Conservation (phyloP, 768 basidiomycete genomes). For the Leccinum incarnatum region DNA sequence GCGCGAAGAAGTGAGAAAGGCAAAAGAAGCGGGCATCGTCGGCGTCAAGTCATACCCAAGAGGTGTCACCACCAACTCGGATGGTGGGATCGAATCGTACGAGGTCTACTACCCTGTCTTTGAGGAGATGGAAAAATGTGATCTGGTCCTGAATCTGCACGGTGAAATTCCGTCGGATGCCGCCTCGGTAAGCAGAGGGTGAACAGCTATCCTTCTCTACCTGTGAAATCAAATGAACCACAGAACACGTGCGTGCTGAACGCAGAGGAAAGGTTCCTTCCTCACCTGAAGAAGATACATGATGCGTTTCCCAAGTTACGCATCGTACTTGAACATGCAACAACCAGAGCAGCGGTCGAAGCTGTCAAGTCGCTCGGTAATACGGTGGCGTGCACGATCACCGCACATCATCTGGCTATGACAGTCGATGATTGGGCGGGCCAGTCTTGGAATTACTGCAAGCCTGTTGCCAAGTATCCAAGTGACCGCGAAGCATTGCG, state of each 20-base stretch:
- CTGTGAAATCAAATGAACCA: not conserved
- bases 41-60: conserved; percentile 96
- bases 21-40: conserved; percentile 77
- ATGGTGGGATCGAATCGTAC: conserved; percentile 95
- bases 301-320: conserved; percentile 81
- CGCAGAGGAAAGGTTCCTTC: conserved; percentile 86
- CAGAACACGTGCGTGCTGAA: conserved; percentile 92
- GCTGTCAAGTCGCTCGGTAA: conserved; percentile 72
- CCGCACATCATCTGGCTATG: conserved; percentile 90
- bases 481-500: conserved; percentile 83
- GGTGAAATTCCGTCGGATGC: conserved; percentile 95
- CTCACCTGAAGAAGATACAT: conserved; percentile 82
- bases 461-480: conserved; percentile 96
- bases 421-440: conserved; percentile 98
- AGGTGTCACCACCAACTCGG: conserved; percentile 97
- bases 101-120: conserved; percentile 92
- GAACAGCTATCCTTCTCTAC: not conserved
- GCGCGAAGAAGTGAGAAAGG: conserved; percentile 86
- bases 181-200: conserved; percentile 39
- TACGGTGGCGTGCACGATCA: conserved; percentile 95
- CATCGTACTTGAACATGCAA: conserved; percentile 97
- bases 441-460: conserved; percentile 94
- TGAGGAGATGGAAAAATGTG: conserved; percentile 88
- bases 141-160: conserved; percentile 94
- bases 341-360: conserved; percentile 87